Percentiles rank a stretch among this genome's conserved stretches.
These are phyloP conservation scores for Bremia lactucae DNA, from an alignment of 352 stramenopile genomes.

Conservation along the genomic window DNA sequence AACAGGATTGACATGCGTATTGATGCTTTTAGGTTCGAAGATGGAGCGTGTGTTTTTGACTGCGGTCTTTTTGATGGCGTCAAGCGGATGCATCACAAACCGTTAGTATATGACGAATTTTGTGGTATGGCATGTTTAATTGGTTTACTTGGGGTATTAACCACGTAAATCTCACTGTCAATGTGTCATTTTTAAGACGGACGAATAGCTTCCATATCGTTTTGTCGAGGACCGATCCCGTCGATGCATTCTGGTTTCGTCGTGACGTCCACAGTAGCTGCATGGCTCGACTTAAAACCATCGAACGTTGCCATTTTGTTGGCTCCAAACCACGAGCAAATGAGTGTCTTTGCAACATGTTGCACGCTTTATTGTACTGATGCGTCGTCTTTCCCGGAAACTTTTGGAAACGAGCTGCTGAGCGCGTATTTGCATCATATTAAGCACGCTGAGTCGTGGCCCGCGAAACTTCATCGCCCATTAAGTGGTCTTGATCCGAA, in stretches of 20 bases:
- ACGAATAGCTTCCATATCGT: conserved; percentile 70
- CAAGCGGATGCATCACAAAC: conserved; percentile 71
- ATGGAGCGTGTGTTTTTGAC: conserved; percentile 75
- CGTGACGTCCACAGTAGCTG: conserved; percentile 66
- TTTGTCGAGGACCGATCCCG: conserved; percentile 53
- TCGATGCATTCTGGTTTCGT: conserved; percentile 83
- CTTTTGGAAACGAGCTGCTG: conserved; percentile 60
- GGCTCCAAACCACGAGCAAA: conserved; percentile 78
- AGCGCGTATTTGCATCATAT: conserved; percentile 72
- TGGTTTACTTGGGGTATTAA: too few species aligned
- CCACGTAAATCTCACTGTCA: too few species aligned
- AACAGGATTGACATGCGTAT: not conserved
- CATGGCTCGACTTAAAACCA: conserved; percentile 70
- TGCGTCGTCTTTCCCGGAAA: conserved; percentile 48
- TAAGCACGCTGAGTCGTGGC: conserved; percentile 61
- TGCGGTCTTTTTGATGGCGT: conserved; percentile 79
- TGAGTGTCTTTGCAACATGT: conserved; percentile 83
- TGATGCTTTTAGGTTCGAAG: conserved; percentile 43
- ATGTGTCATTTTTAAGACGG: conserved; percentile 33
- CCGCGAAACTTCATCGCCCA: conserved; percentile 61
- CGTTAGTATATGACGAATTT: conserved; percentile 78
- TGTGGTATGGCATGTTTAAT: conserved; percentile 36
- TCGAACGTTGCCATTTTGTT: conserved; percentile 72
- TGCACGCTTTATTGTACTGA: conserved; percentile 74
- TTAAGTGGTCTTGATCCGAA: conserved; percentile 63